phyloP scores from a whole-genome alignment of 1,284 basidiomycete species.

The Abortiporus biennis region DNA sequence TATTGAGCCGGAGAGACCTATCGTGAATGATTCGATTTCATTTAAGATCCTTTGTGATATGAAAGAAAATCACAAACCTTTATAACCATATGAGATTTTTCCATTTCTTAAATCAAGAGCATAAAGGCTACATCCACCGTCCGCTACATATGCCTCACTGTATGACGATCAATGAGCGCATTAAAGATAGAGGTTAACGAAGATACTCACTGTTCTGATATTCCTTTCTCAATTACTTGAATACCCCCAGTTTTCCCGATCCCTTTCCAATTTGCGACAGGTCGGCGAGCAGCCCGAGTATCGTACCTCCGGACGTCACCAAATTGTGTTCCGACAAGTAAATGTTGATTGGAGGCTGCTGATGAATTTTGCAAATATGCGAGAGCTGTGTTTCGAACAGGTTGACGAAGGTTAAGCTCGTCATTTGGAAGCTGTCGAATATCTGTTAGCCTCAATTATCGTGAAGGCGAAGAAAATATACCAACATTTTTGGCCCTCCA shows the following conservation, averaged over 20 bases:
- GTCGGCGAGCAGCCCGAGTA: slow-evolving; percentile 65
- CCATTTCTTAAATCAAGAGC: slow-evolving; percentile 77
- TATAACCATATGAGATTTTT: slow-evolving; percentile 63
- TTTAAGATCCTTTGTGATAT: background rate
- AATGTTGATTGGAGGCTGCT: slow-evolving; percentile 36
- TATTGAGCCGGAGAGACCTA: slow-evolving; percentile 66
- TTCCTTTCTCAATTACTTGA: slow-evolving; percentile 53
- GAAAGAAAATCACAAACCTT: slow-evolving; percentile 36
- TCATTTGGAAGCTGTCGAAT: slow-evolving; percentile 66
- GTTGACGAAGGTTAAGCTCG: slow-evolving; percentile 70
- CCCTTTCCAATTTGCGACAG: slow-evolving; percentile 61
- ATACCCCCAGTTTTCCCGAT: slow-evolving; percentile 67
- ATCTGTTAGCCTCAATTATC: background rate
- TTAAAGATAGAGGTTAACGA: background rate
- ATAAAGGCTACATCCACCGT: slow-evolving; percentile 63
- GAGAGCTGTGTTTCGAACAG: slow-evolving; percentile 72
- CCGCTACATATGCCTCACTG: slow-evolving; percentile 76
- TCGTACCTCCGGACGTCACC: slow-evolving; percentile 81
- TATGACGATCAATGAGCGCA: slow-evolving; percentile 4
- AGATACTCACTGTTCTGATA: slow-evolving; percentile 61
- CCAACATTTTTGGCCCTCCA: slow-evolving; percentile 78
- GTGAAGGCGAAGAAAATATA: background rate
- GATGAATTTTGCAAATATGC: slow-evolving; percentile 43
- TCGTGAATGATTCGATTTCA: background rate
- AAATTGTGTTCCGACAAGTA: slow-evolving; percentile 72